These are phyloP conservation scores for Trametes polyzona DNA, from an alignment of 1,284 basidiomycete species.

Conservation along the genomic window DNA sequence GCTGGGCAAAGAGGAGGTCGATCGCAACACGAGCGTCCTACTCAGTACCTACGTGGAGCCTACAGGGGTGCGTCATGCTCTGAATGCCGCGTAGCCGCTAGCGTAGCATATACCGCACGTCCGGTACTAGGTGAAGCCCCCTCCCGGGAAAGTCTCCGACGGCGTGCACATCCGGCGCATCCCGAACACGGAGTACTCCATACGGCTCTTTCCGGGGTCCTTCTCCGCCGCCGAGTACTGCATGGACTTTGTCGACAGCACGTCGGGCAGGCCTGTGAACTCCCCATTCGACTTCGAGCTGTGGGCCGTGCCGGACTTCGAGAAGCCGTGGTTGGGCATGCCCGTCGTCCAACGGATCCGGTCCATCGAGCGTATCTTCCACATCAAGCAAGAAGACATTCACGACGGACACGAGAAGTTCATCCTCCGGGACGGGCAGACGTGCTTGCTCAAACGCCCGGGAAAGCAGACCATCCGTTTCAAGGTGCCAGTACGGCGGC, in stretches of 20 bases:
- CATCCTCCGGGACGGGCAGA: background rate
- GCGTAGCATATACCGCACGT: background rate
- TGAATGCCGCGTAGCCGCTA: too few relatives aligned
- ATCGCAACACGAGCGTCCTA: background rate
- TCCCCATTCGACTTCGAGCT: conserved; percentile 12
- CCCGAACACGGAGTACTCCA: background rate
- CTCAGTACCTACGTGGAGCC: background rate
- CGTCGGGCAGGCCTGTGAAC: conserved; percentile 4
- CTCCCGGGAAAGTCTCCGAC: background rate
- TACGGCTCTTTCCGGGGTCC: conserved; percentile 3
- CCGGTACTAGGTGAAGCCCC: background rate
- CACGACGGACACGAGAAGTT: background rate
- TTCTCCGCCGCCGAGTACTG: conserved; percentile 2
- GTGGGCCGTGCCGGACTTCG: background rate
- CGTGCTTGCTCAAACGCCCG: background rate
- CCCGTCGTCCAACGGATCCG: background rate
- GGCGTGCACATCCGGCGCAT: background rate
- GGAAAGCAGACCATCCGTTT: background rate
- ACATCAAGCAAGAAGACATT: background rate
- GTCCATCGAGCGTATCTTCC: background rate
- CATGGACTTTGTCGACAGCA: conserved; percentile 9
- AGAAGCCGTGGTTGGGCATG: background rate
- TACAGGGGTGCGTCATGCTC: background rate
- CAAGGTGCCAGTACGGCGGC: background rate
- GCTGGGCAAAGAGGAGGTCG: background rate